Percentiles rank a stretch among this genome's conserved stretches.
Evolutionary conservation across 2,329 filamentous ascomycete genomes (phyloP).

Genomic region (Xylaria sp.): DNA sequence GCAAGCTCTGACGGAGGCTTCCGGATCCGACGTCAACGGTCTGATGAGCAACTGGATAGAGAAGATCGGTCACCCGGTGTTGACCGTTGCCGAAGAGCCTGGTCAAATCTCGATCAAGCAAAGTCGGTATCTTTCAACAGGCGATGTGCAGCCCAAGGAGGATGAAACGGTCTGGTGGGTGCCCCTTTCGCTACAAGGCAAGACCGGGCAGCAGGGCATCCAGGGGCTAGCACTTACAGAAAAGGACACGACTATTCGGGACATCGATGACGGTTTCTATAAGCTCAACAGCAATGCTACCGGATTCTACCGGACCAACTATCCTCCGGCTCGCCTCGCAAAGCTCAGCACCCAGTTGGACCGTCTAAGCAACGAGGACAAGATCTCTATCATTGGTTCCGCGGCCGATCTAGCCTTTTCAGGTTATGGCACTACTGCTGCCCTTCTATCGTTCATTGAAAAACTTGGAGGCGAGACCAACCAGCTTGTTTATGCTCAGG

Average conservation of each 20-base stretch:
- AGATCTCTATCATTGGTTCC: conserved; percentile 89
- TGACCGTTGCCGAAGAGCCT: conserved; percentile 82
- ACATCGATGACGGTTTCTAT: conserved; percentile 81
- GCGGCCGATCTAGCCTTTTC: conserved; percentile 87
- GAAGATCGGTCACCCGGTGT: conserved; percentile 90
- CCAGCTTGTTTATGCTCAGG: conserved; percentile 87
- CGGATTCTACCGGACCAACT: conserved; percentile 91
- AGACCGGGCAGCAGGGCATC: conserved; percentile 64
- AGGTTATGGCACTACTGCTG: conserved; percentile 79
- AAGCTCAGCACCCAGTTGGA: conserved; percentile 79
- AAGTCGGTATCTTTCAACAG: conserved; percentile 86
- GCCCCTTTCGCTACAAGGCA: conserved; percentile 82
- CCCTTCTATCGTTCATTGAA: conserved; percentile 80
- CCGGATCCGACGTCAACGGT: conserved; percentile 79
- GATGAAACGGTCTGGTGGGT: conserved; percentile 96
- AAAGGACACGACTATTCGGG: conserved; percentile 76
- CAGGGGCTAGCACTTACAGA: conserved; percentile 69
- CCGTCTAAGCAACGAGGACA: conserved; percentile 80
- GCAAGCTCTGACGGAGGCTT: conserved; percentile 84
- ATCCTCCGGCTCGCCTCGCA: conserved; percentile 79
- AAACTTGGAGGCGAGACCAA: conserved; percentile 82
- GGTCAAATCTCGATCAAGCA: conserved; percentile 83
- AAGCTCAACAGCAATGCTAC: conserved; percentile 90
- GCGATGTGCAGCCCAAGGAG: conserved; percentile 88
- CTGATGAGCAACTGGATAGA: conserved; percentile 96